Conservation (phyloP, 176 grass and related monocot species). For the Bonia amplexicaulis region DNA sequence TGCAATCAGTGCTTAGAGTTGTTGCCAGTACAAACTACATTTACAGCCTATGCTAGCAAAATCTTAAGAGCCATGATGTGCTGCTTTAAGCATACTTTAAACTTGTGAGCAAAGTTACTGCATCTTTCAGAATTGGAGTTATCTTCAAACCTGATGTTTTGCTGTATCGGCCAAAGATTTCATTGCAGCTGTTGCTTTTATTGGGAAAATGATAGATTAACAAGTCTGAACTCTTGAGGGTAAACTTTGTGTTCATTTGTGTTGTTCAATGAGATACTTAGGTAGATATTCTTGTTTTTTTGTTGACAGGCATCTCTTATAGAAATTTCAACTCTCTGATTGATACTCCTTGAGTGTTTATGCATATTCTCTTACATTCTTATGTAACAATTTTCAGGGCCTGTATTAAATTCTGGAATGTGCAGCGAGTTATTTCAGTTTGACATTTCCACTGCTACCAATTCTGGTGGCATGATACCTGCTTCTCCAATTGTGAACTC, state of each 20-base stretch:
- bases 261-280: neutral
- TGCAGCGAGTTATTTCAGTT: slow-evolving; percentile 97
- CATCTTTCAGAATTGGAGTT: neutral
- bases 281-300: neutral
- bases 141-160: neutral
- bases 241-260: neutral
- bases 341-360: neutral
- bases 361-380: slow-evolving; percentile 15
- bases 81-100: neutral
- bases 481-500: slow-evolving; percentile 61
- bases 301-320: neutral
- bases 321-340: neutral
- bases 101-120: neutral
- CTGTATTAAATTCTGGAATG: slow-evolving; percentile 89
- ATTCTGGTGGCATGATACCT: slow-evolving; percentile 57
- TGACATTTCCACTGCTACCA: slow-evolving; percentile 48
- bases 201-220: neutral
- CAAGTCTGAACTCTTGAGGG: neutral
- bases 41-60: neutral
- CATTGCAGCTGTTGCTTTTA: neutral
- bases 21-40: neutral
- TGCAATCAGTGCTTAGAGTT: neutral
- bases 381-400: slow-evolving; percentile 52
- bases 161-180: neutral
- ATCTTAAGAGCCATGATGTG: neutral